Evolutionary conservation across 371 early-diverging fungal genomes (phyloP), one percentile per base, ranked within the genome.

Genomic region (Capniomyces stellatus): DNA sequence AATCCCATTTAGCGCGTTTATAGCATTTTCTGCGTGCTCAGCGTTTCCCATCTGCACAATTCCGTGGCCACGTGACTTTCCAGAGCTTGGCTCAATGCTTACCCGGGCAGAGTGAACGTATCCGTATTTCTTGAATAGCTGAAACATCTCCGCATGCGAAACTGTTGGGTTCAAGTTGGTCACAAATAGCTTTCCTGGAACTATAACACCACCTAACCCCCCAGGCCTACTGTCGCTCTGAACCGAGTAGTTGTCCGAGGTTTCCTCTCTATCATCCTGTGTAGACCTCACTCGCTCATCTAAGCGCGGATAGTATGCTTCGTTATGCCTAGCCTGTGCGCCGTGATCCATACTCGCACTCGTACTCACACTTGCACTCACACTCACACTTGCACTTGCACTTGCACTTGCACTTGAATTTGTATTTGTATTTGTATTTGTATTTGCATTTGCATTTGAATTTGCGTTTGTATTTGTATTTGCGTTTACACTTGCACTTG

Each of bases 141-240:
- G 60, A 59, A 70, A 70, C 56, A 70, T 56, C 50, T 70, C 70
- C 43, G 60, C 57, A 63, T 70, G 70, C 27, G 68, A 67, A 22
- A 70, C 70, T 1, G 66, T 68, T 21, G 58, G 56, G 44, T 66
- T 64, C 29, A 70, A 60, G 25, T 64, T 64, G 23, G 65, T 70
- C 29, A 70, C 62, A 58, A 67, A 70, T 22, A 70, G 60, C 59
- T 70, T 70, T 15, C 68, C 67, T 0, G 68, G 68, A 27, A 67
- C 67, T 41, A 67, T 62, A 10, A 67, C 63, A 40, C 66, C 68
- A 28, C 67, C 67, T n/a, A 44, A 44, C 21, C 12, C 24, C 21
- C 8, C 21, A n/a, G 4, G 21, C 19, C 12, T 44, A 22, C 12
- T 10, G 27, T 44, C n/a, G 12, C 27, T 44, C 27, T 12, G 8